Base-by-base conservation (phyloP, 1,284 basidiomycete species). In the Rhodotorula mucilaginosa region DNA sequence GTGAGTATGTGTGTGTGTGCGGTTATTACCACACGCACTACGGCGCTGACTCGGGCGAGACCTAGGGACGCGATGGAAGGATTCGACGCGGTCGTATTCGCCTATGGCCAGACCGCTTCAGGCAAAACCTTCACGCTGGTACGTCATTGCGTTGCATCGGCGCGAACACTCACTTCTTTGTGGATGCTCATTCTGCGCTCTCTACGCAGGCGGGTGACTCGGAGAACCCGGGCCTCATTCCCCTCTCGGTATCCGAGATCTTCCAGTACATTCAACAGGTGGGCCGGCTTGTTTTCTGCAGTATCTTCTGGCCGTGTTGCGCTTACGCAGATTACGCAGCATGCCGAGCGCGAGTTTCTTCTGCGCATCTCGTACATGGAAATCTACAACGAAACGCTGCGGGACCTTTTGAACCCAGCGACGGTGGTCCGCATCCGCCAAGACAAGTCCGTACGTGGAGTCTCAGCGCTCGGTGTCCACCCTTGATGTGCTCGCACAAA, bases 321-420 rank as follows among this genome's bases (percentile, higher is more conserved):
- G 2, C 7, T 19, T 12, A 46, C 5, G 12, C 3, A 18, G 2
- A 16, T 49, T 23, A 19, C 7, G 16, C 67, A 78, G 65, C 78
- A 80, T 54, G 86, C 89, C 0, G 82, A 86, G n/a, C 86, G 93
- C 67, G 96, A 98, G 81, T 98, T 94, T 81, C 87, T 99, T 19
- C 86, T 99, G 1, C 88, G 96, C 16, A 95, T 93, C 76, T 93
- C 91, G 5, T 97, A 97, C 80, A 87, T 98, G 58, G 95, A 98
- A 79, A 93, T 98, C 65, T 98, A 97, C 84, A 99, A 99, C 81
- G 96, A 99, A 81, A 86, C 88, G 0, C 90, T 99, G 71, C 87
- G 92, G 74, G 94, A 95, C 79, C 83, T 94, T 5, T 87, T 95
- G 44, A 89, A 91, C 2, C 90, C 92, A 0, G 86, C 71, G 18